Evolutionary conservation across 352 stramenopile genomes (phyloP).

Genomic region (Phytophthora litchii): DNA sequence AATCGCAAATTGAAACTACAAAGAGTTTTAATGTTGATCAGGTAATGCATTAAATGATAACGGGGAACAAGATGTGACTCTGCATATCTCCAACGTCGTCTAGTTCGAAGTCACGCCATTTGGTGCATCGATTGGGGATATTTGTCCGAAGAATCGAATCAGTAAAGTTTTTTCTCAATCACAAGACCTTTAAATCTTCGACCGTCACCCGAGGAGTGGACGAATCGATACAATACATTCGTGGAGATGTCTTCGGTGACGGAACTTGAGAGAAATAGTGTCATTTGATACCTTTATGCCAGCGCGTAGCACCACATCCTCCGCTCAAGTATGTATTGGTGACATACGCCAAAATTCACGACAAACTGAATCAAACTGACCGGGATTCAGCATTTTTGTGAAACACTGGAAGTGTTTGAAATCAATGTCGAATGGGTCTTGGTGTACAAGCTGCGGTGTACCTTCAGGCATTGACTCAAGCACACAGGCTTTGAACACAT

Average conservation of each 20-base stretch:
- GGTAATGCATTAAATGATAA: too few relatives aligned
- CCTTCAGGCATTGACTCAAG: too few relatives aligned
- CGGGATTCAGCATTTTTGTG: background rate
- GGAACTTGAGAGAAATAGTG: too few relatives aligned
- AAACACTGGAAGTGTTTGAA: background rate
- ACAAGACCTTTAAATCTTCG: background rate
- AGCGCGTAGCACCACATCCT: background rate
- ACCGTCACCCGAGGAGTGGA: too few relatives aligned
- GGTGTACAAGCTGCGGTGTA: background rate
- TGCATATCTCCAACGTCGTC: too few relatives aligned
- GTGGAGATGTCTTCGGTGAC: background rate
- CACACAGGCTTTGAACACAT: too few relatives aligned
- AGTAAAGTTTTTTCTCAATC: background rate
- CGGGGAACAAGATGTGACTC: too few relatives aligned
- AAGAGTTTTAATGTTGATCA: too few relatives aligned
- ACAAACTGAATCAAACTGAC: background rate
- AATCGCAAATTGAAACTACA: too few relatives aligned
- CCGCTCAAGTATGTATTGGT: background rate
- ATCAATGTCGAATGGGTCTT: background rate
- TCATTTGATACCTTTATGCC: background rate
- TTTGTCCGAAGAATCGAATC: background rate
- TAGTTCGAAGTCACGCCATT: too few relatives aligned
- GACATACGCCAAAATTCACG: conserved; percentile 1
- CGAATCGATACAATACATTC: background rate
- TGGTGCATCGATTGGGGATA: too few relatives aligned